A percentile compares a stretch with the other conserved stretches of the same genome.
Evolutionary conservation across 768 basidiomycete genomes (phyloP).

Genomic region (Suillus decipiens): DNA sequence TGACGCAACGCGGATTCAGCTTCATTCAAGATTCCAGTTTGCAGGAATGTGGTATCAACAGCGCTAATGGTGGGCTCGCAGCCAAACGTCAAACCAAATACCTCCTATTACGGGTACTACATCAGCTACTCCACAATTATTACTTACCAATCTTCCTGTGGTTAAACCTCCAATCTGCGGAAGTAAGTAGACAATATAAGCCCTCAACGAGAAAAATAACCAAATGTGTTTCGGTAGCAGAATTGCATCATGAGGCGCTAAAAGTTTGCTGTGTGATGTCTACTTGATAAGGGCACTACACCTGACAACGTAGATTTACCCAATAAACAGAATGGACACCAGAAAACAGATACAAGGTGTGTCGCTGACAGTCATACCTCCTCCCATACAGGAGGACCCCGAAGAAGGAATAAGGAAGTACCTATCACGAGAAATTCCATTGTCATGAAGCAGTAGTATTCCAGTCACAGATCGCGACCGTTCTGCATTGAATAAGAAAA

Average conservation of each 20-base stretch:
- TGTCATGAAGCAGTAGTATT: not conserved
- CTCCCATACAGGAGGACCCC: not conserved
- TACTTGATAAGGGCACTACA: constrained; percentile 17
- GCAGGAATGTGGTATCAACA: no score
- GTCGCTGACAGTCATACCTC: not conserved
- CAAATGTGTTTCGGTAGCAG: not conserved
- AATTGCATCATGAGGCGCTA: no score
- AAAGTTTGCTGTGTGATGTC: not conserved
- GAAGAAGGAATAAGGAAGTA: not conserved
- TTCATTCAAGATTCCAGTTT: no score
- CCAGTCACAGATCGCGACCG: not conserved
- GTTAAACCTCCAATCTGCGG: not conserved
- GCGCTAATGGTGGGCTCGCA: no score
- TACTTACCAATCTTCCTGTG: not conserved
- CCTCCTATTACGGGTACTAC: not conserved
- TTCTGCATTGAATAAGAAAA: not conserved
- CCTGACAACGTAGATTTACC: constrained; percentile 56
- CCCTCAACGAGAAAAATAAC: not conserved
- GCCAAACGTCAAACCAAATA: not conserved
- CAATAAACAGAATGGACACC: constrained; percentile 11
- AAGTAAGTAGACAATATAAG: not conserved
- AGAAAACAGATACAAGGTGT: not conserved
- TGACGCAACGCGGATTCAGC: no score
- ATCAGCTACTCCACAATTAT: not conserved
- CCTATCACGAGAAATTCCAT: not conserved